Conservation (phyloP, 768 basidiomycete genomes). For the Dioszegia crocea region DNA sequence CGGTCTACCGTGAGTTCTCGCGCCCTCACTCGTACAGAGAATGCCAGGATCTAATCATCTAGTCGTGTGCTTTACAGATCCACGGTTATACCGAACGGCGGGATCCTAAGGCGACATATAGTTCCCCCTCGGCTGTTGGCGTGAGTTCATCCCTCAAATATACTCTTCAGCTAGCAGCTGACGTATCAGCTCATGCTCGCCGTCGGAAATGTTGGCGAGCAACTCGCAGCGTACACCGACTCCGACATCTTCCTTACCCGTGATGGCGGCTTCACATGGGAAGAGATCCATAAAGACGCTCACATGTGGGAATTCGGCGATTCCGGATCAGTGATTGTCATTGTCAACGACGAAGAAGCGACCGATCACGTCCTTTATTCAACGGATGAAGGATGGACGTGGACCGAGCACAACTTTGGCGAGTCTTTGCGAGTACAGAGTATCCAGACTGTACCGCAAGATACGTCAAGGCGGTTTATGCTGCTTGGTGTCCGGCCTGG, state of each 20-base stretch:
- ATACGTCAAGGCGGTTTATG: slow-evolving; percentile 88
- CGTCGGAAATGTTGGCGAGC: slow-evolving; percentile 90
- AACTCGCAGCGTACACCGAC: slow-evolving; percentile 72
- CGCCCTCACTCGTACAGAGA: neutral
- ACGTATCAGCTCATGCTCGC: slow-evolving; percentile 68
- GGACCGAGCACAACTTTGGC: slow-evolving; percentile 83
- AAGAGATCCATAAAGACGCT: slow-evolving; percentile 97
- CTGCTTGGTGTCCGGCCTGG: slow-evolving; percentile 65
- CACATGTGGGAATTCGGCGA: slow-evolving; percentile 98
- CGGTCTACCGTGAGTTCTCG: slow-evolving; percentile 57
- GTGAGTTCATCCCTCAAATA: slow-evolving; percentile 16
- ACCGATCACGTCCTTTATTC: slow-evolving; percentile 86
- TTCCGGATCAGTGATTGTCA: slow-evolving; percentile 85
- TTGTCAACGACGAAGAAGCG: slow-evolving; percentile 91
- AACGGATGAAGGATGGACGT: slow-evolving; percentile 78
- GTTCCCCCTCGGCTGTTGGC: slow-evolving; percentile 84
- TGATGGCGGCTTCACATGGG: slow-evolving; percentile 95
- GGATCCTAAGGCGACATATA: slow-evolving; percentile 88
- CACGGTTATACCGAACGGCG: slow-evolving; percentile 93
- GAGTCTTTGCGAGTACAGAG: slow-evolving; percentile 68
- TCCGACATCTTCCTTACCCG: slow-evolving; percentile 94
- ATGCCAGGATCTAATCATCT: slow-evolving; percentile 11
- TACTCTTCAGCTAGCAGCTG: neutral
- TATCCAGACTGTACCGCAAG: slow-evolving; percentile 82
- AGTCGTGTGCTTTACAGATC: slow-evolving; percentile 82